phyloP scores from a whole-genome alignment of 768 basidiomycete genomes.

The Trametes coccinea region DNA sequence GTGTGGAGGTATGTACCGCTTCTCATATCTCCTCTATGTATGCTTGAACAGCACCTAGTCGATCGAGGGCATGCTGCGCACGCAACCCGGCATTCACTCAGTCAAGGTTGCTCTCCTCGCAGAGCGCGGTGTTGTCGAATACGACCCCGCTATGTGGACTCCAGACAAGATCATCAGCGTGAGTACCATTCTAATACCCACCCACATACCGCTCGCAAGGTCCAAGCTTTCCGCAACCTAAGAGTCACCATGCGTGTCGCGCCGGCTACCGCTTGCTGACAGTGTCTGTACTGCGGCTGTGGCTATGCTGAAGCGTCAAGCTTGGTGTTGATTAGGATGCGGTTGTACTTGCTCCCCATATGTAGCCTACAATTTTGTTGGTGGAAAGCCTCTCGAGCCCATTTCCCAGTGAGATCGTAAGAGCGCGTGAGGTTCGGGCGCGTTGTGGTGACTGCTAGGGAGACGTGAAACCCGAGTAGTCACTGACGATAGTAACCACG shows the following conservation, averaged over 20 bases:
- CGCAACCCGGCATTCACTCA: constrained; percentile 85
- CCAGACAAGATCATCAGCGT: constrained; percentile 77
- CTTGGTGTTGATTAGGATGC: too few relatives aligned
- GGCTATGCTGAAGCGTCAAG: too few relatives aligned
- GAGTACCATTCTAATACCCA: constrained; percentile 30
- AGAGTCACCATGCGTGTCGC: neutral
- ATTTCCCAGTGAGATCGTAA: too few relatives aligned
- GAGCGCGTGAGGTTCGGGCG: too few relatives aligned
- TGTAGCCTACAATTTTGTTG: too few relatives aligned
- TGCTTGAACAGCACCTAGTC: constrained; percentile 44
- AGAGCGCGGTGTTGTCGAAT: constrained; percentile 90
- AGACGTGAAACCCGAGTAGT: too few relatives aligned
- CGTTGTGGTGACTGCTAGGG: too few relatives aligned
- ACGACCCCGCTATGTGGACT: constrained; percentile 80
- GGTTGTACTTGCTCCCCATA: too few relatives aligned
- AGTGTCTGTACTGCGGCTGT: too few relatives aligned
- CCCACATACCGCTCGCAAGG: neutral
- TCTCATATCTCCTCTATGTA: neutral
- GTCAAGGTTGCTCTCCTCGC: constrained; percentile 97
- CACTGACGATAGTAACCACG: too few relatives aligned
- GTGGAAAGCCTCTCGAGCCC: too few relatives aligned
- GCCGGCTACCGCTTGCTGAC: neutral
- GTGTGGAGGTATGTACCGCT: constrained; percentile 68
- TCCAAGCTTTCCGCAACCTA: too few relatives aligned
- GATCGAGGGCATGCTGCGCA: constrained; percentile 81